Evolutionary conservation across 768 basidiomycete genomes (phyloP).

Genomic region (Nevesoporus exiguus): DNA sequence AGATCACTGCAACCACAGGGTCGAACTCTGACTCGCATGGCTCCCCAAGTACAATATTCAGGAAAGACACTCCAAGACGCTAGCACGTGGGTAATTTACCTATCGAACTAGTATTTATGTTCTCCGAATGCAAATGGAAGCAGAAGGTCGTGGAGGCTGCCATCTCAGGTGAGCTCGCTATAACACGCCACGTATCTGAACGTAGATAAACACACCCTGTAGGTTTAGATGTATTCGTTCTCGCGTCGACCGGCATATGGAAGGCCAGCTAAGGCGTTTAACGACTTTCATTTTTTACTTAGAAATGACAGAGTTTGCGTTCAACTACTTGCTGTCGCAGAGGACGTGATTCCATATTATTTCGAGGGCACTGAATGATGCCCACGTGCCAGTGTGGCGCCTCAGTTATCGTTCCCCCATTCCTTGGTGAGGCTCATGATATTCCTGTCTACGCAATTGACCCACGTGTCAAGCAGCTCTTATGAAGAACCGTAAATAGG

Average conservation of each 20-base stretch:
- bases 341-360: constrained; percentile 38
- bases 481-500: constrained; percentile 72
- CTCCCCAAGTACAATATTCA: too few species aligned
- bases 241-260: constrained; percentile 88
- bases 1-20: too few species aligned
- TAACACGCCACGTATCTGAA: neutral
- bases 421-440: constrained; percentile 50
- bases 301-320: constrained; percentile 60
- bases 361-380: neutral
- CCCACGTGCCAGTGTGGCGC: constrained; percentile 53
- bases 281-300: neutral
- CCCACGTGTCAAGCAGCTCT: constrained; percentile 47
- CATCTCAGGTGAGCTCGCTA: constrained; percentile 44
- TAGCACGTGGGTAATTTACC: too few species aligned
- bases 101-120: constrained; percentile 58
- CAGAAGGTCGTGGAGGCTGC: constrained; percentile 21
- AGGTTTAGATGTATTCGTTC: constrained; percentile 74
- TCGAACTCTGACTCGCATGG: too few species aligned
- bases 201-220: neutral
- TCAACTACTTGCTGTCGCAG: constrained; percentile 79
- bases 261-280: constrained; percentile 46
- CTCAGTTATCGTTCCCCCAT: constrained; percentile 73
- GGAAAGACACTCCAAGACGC: too few species aligned
- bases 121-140: constrained; percentile 67
- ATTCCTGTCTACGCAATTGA: neutral